Conservation (phyloP, 345 rosid species). For the Gossypium anomalum region DNA sequence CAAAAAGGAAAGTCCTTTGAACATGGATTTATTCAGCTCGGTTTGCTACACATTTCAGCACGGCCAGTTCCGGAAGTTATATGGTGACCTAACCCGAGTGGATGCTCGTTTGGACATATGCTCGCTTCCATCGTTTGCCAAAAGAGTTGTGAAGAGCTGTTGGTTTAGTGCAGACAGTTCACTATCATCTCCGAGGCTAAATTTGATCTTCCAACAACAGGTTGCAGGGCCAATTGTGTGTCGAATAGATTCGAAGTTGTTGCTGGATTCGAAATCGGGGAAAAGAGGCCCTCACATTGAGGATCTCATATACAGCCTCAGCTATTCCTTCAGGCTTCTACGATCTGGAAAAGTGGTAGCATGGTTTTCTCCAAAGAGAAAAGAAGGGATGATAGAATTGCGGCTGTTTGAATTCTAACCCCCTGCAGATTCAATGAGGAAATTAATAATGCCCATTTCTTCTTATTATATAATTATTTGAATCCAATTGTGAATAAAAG, state of each 20-base stretch:
- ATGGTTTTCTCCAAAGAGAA: conserved; percentile 85
- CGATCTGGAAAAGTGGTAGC: conserved; percentile 76
- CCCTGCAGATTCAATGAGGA: neutral
- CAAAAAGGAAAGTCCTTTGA: conserved; percentile 50
- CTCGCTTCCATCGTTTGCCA: conserved; percentile 58
- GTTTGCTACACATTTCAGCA: conserved; percentile 63
- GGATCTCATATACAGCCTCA: conserved; percentile 60
- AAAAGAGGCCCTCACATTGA: conserved; percentile 42
- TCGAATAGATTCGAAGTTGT: conserved; percentile 58
- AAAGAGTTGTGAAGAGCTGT: conserved; percentile 40
- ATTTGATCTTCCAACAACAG: conserved; percentile 81
- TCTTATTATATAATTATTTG: neutral
- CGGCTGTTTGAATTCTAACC: conserved; percentile 62
- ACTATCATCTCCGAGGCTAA: conserved; percentile 59
- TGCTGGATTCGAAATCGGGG: conserved; percentile 35
- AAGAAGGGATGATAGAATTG: conserved; percentile 88
- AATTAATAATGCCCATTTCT: neutral
- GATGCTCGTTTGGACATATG: conserved; percentile 73
- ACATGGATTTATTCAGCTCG: conserved; percentile 70
- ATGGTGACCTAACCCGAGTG: conserved; percentile 64
- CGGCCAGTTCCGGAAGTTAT: conserved; percentile 56
- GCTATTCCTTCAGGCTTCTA: conserved; percentile 63
- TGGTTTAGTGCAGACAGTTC: conserved; percentile 32
- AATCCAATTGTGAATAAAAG: no score
- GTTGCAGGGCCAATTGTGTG: conserved; percentile 67